Base-by-base conservation (phyloP, 2,329 filamentous ascomycete species). In the Penicillium glabrum region DNA sequence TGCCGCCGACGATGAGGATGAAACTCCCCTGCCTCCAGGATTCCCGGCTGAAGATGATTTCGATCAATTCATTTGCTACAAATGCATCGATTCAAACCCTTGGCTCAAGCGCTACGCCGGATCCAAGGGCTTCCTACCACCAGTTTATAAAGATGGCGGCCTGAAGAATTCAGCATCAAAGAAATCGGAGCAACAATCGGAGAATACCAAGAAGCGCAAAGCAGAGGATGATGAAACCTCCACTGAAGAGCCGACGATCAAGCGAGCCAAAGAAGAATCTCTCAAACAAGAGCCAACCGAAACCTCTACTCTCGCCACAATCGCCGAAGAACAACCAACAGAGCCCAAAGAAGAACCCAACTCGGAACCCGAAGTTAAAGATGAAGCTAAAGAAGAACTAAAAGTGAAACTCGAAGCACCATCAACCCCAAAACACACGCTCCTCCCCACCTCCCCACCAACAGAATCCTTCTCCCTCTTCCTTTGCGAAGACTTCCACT, bases 31-130 rank as follows among this genome's bases (percentile, higher is more conserved):
- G 54, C 93, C 93, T 0, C 86, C 89, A 0, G 91, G 91, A 1
- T 99, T 99, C 64, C 95, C 95, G 0, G 81, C 83, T 0, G 93
- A 98, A 67, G 91, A 96, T 27, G 86, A 89, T 29, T 99, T 99
- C 63, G 91, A 96, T 52, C 86, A 88, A 27, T 89, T 98, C 68
- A 83, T 99, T 37, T 99, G 95, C 79, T 96, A 95, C 79, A 96
- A 96, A 71, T 99, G 95, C 66, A 83, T 96, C 14, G 87, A 93
- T 41, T 86, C 91, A 1, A 86, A 92, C 65, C 90, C 92, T 0
- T 99, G 95, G 95, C 88, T 98, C 72, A 96, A 93, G 77, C 81
- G 82, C 61, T 98, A 98, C 70, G 92, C 90, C 6, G 89, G 89
- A 2, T 85, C 89, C 0, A 70, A 85, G 0, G 92, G 93, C 0